These are phyloP conservation scores for Fusarium sororula DNA, from an alignment of 2,329 filamentous ascomycete genomes.

Conservation along the genomic window DNA sequence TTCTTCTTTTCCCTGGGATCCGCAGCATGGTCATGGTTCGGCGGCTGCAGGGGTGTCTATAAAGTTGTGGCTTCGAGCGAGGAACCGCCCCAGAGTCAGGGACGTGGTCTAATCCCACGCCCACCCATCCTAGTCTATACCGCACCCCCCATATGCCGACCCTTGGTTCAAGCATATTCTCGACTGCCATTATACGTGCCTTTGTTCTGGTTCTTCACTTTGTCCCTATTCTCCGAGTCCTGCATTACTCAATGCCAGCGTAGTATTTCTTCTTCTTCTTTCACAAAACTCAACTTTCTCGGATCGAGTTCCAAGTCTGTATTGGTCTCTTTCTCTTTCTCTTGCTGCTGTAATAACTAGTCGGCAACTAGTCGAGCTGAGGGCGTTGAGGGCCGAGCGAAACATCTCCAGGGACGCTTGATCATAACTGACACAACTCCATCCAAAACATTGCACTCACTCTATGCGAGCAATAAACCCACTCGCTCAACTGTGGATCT, in stretches of 20 bases:
- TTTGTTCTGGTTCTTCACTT: constrained; percentile 19
- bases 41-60: constrained; percentile 7
- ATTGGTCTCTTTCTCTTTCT: not conserved
- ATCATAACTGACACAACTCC: constrained; percentile 33
- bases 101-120: constrained; percentile 7
- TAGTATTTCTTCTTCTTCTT: not conserved
- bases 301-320: constrained; percentile 14
- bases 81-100: constrained; percentile 11
- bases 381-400: constrained; percentile 32
- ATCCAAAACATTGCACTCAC: constrained; percentile 28
- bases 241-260: not conserved
- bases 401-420: constrained; percentile 34
- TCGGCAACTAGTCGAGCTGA: constrained; percentile 26
- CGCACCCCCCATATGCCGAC: constrained; percentile 11
- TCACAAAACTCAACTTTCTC: not conserved
- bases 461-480: constrained; percentile 41
- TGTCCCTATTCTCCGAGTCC: constrained; percentile 2
- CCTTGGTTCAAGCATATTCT: constrained; percentile 2
- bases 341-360: constrained; percentile 30
- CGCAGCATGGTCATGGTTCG: constrained; percentile 18
- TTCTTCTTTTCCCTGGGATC: constrained; percentile 16
- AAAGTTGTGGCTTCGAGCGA: constrained; percentile 17
- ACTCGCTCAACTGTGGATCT: constrained; percentile 36
- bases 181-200: constrained; percentile 1
- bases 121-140: not conserved